Base-by-base conservation (phyloP, 371 early-diverging fungal species). In the Syncephalastrum monosporum region DNA sequence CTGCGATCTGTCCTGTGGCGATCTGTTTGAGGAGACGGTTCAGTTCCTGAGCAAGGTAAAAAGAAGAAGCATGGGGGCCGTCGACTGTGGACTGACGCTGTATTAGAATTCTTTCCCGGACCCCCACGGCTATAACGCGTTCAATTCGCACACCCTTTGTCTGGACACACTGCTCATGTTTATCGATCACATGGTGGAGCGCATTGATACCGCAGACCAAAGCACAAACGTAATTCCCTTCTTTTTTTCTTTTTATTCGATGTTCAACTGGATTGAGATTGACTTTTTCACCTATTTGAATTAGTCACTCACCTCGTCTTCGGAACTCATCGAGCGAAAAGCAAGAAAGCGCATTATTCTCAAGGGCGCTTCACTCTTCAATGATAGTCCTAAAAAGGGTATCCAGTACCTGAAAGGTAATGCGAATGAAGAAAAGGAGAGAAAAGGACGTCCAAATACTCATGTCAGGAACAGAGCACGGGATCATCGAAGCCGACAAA, bases 1-100 rank as follows among this genome's bases (percentile, higher is more conserved):
- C 71, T 91, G 94, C 51, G 88, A 93, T 59, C 55, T 89, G 58
- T 79, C 86, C 42, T 84, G 87, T 44, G 86, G 88, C 29, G 89
- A 95, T 68, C 68, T 96, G 38, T 94, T 89, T 75, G 94, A 96
- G 60, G 93, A 94, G 41, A 65, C 92, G 42, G 77, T 96, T 24
- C 83, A 87, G 53, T 92, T 93, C 47, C 73, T 82, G 57, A 82
- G 82, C 58, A 77, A 73, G 72, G 82, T 81, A 73, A 44, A 57
- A 44, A n/a, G 15, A 53, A n/a, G n/a, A 15, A 15, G 7, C 42
- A 23, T 3, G 16, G 19, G 15, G 19, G 15, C 12, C 3, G 41
- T 25, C 23, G 49, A 21, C 50, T 1, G 38, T 14, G 12, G 6
- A 16, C 15, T 42, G 7, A 57, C 14, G 17, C 17, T 29, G 15